Base-by-base conservation (phyloP, 768 basidiomycete genomes). In the Suillus americanus region DNA sequence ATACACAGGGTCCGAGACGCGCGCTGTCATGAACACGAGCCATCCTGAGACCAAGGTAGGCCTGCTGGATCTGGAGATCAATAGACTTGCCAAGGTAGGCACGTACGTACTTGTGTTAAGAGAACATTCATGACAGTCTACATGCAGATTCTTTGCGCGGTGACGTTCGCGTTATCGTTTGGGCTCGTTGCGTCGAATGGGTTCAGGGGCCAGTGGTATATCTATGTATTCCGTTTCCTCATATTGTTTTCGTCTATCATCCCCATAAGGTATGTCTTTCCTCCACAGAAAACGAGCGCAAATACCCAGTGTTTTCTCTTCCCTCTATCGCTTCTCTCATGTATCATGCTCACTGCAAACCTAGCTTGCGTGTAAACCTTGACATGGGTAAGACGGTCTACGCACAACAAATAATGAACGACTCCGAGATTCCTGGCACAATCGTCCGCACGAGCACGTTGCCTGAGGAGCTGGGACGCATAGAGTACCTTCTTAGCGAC, bases 341-440 rank as follows among this genome's bases (percentile, higher is more conserved):
- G 14, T 30, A 9, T 20, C 16, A 30, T 48, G 38, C 23, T 55
- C 37, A 30, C 20, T 64, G 38, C 1, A 53, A 23, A 61, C 38
- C 0, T 73, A 98, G 96, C 83, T 81, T 99, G 62, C 92, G 97
- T n/a, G 97, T 99, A 61, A 99, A 99, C 70, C 84, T 99, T 61
- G 97, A 99, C 76, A 99, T 99, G 96, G 97, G 97, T 63, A 99
- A 99, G 79, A 99, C 96, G 1, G 92, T 99, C 50, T 99, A 99
- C 70, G 95, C 94, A 0, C 89, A 92, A 50, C 92, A 95, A 68
- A 99, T 99, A 63, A 95, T 96, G 90, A 89, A 86, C 60, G 97
- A 99, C 78, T 73, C 70, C 53, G 94, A 98, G 77, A 99, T 99
- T 68, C 94, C 95, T 5, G 87, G 89, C 55, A 97, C 97, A 5